These are phyloP conservation scores for Calonectria naviculata DNA, from an alignment of 2,329 filamentous ascomycete species.

Conservation along the genomic window DNA sequence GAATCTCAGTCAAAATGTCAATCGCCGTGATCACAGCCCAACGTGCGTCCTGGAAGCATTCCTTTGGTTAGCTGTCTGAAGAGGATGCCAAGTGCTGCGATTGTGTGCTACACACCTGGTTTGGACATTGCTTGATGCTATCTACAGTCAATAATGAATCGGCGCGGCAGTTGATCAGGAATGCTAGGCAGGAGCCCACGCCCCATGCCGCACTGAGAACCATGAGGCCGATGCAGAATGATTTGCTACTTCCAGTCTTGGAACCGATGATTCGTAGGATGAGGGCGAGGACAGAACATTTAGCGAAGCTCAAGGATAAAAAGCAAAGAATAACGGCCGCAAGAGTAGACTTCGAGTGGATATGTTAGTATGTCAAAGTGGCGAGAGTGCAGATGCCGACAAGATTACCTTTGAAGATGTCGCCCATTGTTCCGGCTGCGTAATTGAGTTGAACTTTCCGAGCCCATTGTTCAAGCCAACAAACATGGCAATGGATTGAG, in stretches of 20 bases:
- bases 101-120: slow-evolving; percentile 22
- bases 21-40: slow-evolving; percentile 27
- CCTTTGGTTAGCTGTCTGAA: not conserved
- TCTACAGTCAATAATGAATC: slow-evolving; percentile 11
- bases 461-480: slow-evolving; percentile 26
- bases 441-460: slow-evolving; percentile 31
- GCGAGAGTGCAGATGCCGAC: not conserved
- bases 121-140: slow-evolving; percentile 21
- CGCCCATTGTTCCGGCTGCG: slow-evolving; percentile 22
- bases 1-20: slow-evolving; percentile 25
- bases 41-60: slow-evolving; percentile 10
- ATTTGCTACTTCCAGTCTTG: slow-evolving; percentile 27
- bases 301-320: slow-evolving; percentile 18
- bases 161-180: slow-evolving; percentile 21
- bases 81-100: fast-evolving
- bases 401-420: slow-evolving; percentile 24
- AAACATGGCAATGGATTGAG: slow-evolving; percentile 30
- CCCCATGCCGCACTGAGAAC: slow-evolving; percentile 23
- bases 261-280: slow-evolving; percentile 32
- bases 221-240: slow-evolving; percentile 25
- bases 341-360: slow-evolving; percentile 13
- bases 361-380: not conserved
- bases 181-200: slow-evolving; percentile 10
- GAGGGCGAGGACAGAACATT: slow-evolving; percentile 35
- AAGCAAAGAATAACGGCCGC: slow-evolving; percentile 23